Evolutionary conservation across 2,329 filamentous ascomycete species (phyloP).

Genomic region (Penicillium palitans): DNA sequence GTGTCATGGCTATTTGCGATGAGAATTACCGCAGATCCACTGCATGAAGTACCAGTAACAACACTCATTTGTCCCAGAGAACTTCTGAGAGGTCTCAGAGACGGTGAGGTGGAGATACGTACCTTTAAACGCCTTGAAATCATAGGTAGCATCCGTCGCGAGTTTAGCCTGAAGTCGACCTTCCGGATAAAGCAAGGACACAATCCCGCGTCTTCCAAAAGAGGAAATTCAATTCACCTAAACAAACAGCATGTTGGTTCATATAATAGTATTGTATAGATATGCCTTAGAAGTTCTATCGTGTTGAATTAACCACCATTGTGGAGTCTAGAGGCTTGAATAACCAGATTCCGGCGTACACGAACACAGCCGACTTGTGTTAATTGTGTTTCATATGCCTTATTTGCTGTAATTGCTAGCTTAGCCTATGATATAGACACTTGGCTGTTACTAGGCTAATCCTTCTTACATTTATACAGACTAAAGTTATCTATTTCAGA

Average conservation of each 20-base stretch:
- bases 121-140: constrained; percentile 4
- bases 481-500: too few relatives aligned
- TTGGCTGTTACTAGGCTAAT: too few relatives aligned
- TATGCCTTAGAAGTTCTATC: not conserved
- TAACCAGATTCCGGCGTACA: too few relatives aligned
- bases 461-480: too few relatives aligned
- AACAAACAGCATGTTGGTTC: not conserved
- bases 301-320: too few relatives aligned
- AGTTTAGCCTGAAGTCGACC: constrained; percentile 8
- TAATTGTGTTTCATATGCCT: too few relatives aligned
- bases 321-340: too few relatives aligned
- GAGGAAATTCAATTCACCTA: not conserved
- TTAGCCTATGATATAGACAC: too few relatives aligned
- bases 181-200: not conserved
- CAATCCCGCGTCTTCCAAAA: not conserved
- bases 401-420: too few relatives aligned
- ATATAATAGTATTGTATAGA: not conserved
- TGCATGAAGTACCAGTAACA: not conserved
- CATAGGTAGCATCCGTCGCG: constrained; percentile 3
- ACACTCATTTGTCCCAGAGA: constrained; percentile 1
- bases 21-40: not conserved
- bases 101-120: constrained; percentile 2
- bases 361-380: too few relatives aligned
- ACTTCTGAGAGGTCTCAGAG: not conserved
- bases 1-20: constrained; percentile 4